Conservation (phyloP, 2,329 filamentous ascomycete species). For the Zasmidium citrigriseum region DNA sequence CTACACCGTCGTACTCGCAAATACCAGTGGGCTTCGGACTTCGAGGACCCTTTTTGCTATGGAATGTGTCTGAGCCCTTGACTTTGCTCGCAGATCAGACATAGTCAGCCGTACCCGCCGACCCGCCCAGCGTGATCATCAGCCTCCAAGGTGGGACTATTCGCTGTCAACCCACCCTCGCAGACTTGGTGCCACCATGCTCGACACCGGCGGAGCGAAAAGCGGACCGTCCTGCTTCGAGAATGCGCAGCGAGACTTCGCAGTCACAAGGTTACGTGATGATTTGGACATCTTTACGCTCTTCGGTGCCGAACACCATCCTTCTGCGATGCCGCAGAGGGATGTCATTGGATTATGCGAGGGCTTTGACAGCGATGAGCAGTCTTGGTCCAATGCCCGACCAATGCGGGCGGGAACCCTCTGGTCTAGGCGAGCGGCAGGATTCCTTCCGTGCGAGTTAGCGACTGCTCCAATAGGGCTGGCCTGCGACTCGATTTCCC, state of each 20-base stretch:
- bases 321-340: not conserved
- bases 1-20: not conserved
- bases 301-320: not conserved
- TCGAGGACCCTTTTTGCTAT: not conserved
- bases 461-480: not conserved
- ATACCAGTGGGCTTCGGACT: no score
- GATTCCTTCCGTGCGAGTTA: not conserved
- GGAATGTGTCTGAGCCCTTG: not conserved
- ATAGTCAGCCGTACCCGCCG: not conserved
- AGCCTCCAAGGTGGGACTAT: not conserved
- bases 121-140: not conserved
- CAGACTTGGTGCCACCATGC: not conserved
- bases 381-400: not conserved
- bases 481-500: not conserved
- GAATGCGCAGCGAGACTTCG: not conserved
- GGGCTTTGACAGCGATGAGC: not conserved
- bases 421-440: not conserved
- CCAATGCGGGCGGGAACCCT: not conserved
- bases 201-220: not conserved
- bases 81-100: not conserved
- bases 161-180: not conserved
- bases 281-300: not conserved
- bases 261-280: not conserved
- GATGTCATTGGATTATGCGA: not conserved
- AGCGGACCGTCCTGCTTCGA: not conserved